These are phyloP conservation scores for Aspergillus diversus DNA, from an alignment of 495 filamentous ascomycete genomes.

Conservation along the genomic window DNA sequence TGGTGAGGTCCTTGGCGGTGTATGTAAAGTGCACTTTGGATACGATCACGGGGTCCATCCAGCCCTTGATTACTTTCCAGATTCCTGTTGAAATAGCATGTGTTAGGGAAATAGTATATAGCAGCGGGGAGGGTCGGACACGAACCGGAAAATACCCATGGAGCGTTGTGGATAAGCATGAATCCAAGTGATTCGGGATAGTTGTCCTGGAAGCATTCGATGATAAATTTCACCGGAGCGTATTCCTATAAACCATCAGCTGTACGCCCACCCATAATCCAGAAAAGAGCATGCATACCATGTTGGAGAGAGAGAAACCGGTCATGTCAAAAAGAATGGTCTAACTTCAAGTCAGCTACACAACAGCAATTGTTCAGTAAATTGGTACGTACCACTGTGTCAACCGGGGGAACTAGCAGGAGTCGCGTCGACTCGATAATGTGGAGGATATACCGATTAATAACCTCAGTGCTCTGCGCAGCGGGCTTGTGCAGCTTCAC, in stretches of 20 bases:
- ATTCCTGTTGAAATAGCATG: constrained; percentile 51
- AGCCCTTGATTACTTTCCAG: constrained; percentile 86
- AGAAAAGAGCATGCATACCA: constrained; percentile 57
- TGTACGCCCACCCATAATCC: not conserved
- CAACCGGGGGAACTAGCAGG: constrained; percentile 71
- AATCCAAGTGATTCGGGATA: constrained; percentile 89
- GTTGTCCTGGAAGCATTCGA: constrained; percentile 96
- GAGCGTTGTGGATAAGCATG: constrained; percentile 89
- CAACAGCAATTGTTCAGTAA: not conserved
- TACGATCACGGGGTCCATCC: constrained; percentile 96
- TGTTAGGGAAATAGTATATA: not conserved
- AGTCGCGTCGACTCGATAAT: constrained; percentile 87
- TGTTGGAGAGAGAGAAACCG: constrained; percentile 86
- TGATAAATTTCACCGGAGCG: constrained; percentile 93
- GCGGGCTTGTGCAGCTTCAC: constrained; percentile 79
- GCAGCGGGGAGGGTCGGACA: not conserved
- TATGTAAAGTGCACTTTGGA: constrained; percentile 93
- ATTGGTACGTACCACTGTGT: constrained; percentile 75
- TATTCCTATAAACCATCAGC: constrained; percentile 67
- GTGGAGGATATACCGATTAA: constrained; percentile 90
- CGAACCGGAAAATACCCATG: constrained; percentile 89
- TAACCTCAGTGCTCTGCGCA: constrained; percentile 78
- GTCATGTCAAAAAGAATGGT: constrained; percentile 94
- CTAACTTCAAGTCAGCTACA: constrained; percentile 34
- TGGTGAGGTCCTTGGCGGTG: constrained; percentile 70